Base-by-base conservation (phyloP, 768 basidiomycete species). In the Trametopsis cervina region DNA sequence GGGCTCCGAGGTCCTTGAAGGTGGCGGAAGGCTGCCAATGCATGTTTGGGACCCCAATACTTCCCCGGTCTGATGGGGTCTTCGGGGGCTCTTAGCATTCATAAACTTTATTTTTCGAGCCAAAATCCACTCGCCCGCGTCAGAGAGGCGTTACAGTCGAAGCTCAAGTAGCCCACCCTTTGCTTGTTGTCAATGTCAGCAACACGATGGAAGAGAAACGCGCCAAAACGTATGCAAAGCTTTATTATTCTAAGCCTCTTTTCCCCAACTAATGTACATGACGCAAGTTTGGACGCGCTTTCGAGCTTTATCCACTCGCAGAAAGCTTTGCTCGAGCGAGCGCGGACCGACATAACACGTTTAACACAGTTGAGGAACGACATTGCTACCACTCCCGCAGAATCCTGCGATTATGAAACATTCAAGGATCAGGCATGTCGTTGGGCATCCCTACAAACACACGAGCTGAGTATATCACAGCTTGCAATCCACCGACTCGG, bases 291-390 rank as follows among this genome's bases (percentile, higher is more conserved):
- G 56, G 73, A 83, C 63, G 82, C 81, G 69, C 81, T 89, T 56
- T 74, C 78, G 57, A 66, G 66, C 41, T 89, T 81, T 64, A 74
- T 89, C 52, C 69, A 75, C 47, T 67, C 75, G 36, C 86, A 89
- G 65, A 76, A 66, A 61, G 60, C 68, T 17, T 55, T 85, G 26
- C 75, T 89, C 35, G 70, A 72, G 42, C 74, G 75, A 25, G 82
- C 83, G 23, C 74, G 77, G 52, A 64, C 72, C 54, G 85, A 88
- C 66, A 76, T 89, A 59, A 74, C 73, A 43, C 66, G 71, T 18
- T 70, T 89, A 18, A 69, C 69, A 40, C 60, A 60, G 35, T 66
- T 83, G 25, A 74, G 68, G 51, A 63, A 55, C 13, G 62, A 74
- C 36, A 66, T 70, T 1, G 51, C 67, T 17, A 55, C 54, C 4